phyloP scores from a whole-genome alignment of 2,329 filamentous ascomycete species.

The Xylaria sp. region DNA sequence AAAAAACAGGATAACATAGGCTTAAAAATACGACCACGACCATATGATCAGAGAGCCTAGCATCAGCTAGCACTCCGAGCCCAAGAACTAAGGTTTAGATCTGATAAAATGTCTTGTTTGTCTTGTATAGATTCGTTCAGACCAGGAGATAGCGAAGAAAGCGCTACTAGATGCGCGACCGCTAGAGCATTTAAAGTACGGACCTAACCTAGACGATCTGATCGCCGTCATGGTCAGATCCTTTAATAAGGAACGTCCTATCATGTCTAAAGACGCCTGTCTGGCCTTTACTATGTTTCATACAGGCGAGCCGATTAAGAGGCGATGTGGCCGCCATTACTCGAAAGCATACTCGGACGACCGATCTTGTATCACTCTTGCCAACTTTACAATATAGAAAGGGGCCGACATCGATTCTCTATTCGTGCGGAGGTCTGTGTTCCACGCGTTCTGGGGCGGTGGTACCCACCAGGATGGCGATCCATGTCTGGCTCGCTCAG shows the following conservation, averaged over 20 bases:
- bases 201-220: neutral
- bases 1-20: constrained; percentile 5
- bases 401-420: constrained; percentile 14
- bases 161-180: constrained; percentile 9
- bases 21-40: neutral
- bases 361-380: constrained; percentile 5
- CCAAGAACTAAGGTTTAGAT: constrained; percentile 12
- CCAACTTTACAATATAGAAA: constrained; percentile 18
- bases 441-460: constrained; percentile 10
- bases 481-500: constrained; percentile 22
- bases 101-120: constrained; percentile 11
- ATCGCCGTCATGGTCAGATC: neutral
- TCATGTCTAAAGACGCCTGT: neutral
- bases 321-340: constrained; percentile 13
- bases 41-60: constrained; percentile 17
- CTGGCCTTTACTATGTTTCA: constrained; percentile 12
- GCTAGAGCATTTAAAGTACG: neutral
- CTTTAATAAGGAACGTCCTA: neutral
- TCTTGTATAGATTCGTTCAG: constrained; percentile 2
- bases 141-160: constrained; percentile 11
- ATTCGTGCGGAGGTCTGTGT: constrained; percentile 22
- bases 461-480: constrained; percentile 1
- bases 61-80: constrained; percentile 8
- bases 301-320: constrained; percentile 15
- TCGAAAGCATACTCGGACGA: constrained; percentile 20